A percentile compares a stretch with the other conserved stretches of the same genome.
Conservation (phyloP, 306 rosid species). For the Alnus glutinosa region DNA sequence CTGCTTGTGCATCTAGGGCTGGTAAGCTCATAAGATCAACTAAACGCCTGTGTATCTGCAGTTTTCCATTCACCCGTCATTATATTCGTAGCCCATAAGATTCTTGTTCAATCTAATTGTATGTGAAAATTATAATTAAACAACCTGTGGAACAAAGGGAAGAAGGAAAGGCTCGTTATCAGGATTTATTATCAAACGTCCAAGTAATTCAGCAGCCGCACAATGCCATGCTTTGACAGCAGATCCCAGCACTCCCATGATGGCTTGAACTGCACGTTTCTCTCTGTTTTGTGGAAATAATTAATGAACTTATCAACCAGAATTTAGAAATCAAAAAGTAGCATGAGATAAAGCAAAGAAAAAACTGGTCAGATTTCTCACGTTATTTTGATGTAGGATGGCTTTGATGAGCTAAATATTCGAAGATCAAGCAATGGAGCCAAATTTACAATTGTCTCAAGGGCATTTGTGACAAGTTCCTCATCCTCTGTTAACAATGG, state of each 20-base stretch:
- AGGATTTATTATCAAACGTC: slow-evolving; percentile 92
- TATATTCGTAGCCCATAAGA: slow-evolving; percentile 1
- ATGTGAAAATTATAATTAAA: slow-evolving; percentile 7
- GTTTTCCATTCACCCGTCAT: slow-evolving; percentile 23
- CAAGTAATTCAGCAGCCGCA: slow-evolving; percentile 91
- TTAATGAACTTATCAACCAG: slow-evolving; percentile 23
- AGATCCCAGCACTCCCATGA: slow-evolving; percentile 91
- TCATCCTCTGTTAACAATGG: slow-evolving; percentile 76
- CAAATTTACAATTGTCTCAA: slow-evolving; percentile 95
- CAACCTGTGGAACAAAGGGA: slow-evolving; percentile 85
- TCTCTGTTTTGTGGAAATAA: slow-evolving; percentile 50
- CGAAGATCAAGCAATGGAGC: slow-evolving; percentile 93
- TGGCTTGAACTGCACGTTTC: slow-evolving; percentile 85
- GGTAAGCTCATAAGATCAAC: slow-evolving; percentile 89
- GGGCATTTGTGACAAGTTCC: slow-evolving; percentile 95
- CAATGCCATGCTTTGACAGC: slow-evolving; percentile 93
- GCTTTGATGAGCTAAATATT: slow-evolving; percentile 84
- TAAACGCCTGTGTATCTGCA: slow-evolving; percentile 88
- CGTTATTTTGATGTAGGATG: slow-evolving; percentile 94
- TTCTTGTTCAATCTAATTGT: neutral
- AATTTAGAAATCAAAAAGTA: slow-evolving; percentile 20
- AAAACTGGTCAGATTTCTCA: slow-evolving; percentile 41
- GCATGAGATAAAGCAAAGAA: neutral
- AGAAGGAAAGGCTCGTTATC: slow-evolving; percentile 91
- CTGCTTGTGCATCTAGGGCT: slow-evolving; percentile 89